Percentiles rank a stretch among this genome's conserved stretches.
Conservation (phyloP, 768 basidiomycete species). For the Piloderma croceum region DNA sequence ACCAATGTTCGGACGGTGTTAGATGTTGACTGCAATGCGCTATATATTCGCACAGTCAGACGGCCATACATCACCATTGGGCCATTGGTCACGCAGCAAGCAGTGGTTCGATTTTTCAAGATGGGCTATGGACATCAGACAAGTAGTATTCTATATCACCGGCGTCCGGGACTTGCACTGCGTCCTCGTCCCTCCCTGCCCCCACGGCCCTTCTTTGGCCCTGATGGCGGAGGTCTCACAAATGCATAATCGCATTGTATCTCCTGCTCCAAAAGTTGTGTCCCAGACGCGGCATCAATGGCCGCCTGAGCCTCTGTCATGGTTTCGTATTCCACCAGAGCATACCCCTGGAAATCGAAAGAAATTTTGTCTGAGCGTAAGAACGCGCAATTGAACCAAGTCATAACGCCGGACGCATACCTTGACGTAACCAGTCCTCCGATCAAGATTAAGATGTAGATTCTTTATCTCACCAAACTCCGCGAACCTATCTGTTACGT, state of each 20-base stretch:
- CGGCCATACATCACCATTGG: too few relatives aligned
- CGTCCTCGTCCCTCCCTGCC: conserved; percentile 60
- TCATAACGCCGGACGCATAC: conserved; percentile 36
- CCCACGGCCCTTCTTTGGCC: conserved; percentile 71
- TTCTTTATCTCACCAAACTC: conserved; percentile 99
- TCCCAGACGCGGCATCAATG: conserved; percentile 84
- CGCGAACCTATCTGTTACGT: conserved; percentile 91
- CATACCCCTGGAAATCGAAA: conserved; percentile 71
- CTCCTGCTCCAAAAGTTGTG: conserved; percentile 76
- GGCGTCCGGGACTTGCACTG: conserved; percentile 74
- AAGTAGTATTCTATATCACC: conserved; percentile 35
- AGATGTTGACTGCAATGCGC: too few relatives aligned
- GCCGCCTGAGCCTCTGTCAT: conserved; percentile 92
- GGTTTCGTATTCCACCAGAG: conserved; percentile 94
- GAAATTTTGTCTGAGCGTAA: conserved; percentile 2
- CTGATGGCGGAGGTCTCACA: conserved; percentile 76
- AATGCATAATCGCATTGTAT: conserved; percentile 93
- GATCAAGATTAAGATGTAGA: conserved; percentile 92
- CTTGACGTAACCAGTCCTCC: conserved; percentile 98
- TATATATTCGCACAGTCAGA: too few relatives aligned
- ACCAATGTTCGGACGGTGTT: too few relatives aligned
- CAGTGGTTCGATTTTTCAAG: too few relatives aligned
- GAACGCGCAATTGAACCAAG: conserved; percentile 4
- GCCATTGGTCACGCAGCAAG: too few relatives aligned
- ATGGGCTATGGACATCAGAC: too few relatives aligned